Base-by-base conservation (phyloP, 345 rosid genomes). In the Balakata baccata region DNA sequence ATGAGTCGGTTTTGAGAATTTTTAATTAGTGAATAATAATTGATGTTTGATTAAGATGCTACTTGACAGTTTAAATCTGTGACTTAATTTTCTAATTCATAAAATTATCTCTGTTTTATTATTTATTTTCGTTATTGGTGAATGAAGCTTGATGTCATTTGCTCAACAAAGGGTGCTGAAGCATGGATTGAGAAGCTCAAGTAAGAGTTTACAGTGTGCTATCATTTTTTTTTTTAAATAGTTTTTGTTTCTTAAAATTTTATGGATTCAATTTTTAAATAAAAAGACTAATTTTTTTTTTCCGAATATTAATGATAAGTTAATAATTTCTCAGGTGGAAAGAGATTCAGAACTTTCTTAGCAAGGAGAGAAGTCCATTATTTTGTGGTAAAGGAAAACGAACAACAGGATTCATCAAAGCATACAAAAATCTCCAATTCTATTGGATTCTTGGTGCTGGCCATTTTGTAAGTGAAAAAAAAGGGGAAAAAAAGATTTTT, bases 401-500 rank as follows among this genome's bases (percentile, higher is more conserved):
- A 16, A 88, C 90, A 41, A 87, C 71, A 85, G 98, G 90, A 29
- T 94, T 94, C 83, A 74, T 75, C 62, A 92, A 84, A 75, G 85
- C 95, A 2, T 86, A 84, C 84, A 82, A 89, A 76, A 94, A 92
- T 77, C 81, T 94, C 14, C 89, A 85, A 25, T 92, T 94, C 11
- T 92, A 84, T 71, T 94, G 98, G 98, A 89, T 94, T 83, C 92
- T 94, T 73, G 90, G 88, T 52, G 94, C 97, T 16, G 98, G 98
- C 66, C 98, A 94, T 78, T 94, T 89, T 84, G 98, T 94, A 86
- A 92, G 96, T 78, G 7, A 7, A 57, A 58, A 49, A 14, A 3
- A 11, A 34, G 13, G 1, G 37, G 13, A 34, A 0, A 25, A 2
- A 60, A 60, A n/a, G n/a, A n/a, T n/a, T n/a, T n/a, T n/a, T n/a